phyloP scores from a whole-genome alignment of 1,284 basidiomycete species.

The Abortiporus biennis region DNA sequence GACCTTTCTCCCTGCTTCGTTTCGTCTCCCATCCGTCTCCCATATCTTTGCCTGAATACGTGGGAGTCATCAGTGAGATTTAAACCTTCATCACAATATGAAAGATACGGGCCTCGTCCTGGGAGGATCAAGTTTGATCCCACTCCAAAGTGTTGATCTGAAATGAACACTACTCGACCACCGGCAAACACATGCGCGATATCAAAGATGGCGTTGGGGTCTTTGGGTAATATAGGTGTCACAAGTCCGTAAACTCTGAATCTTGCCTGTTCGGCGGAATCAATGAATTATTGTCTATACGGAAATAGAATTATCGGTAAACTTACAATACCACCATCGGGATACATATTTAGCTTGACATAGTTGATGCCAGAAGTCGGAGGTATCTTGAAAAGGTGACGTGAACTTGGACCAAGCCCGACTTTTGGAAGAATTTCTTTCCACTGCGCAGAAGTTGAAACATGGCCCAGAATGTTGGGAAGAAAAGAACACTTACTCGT shows the following conservation, averaged over 20 bases:
- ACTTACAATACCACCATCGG: constrained; percentile 91
- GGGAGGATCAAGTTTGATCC: constrained; percentile 90
- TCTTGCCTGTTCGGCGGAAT: constrained; percentile 52
- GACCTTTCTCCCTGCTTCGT: constrained; percentile 72
- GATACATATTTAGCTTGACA: constrained; percentile 93
- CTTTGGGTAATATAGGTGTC: constrained; percentile 51
- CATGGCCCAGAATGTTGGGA: background rate
- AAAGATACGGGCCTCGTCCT: constrained; percentile 57
- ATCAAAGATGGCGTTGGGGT: constrained; percentile 58
- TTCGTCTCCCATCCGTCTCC: constrained; percentile 99
- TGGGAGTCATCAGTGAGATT: constrained; percentile 9
- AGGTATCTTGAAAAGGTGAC: constrained; percentile 80
- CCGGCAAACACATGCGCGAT: constrained; percentile 90
- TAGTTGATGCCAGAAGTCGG: constrained; percentile 60
- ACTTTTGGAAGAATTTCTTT: constrained; percentile 71
- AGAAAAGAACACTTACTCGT: background rate
- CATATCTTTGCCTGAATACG: constrained; percentile 69
- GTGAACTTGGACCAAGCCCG: constrained; percentile 73
- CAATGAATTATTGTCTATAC: background rate
- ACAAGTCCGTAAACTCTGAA: constrained; percentile 89
- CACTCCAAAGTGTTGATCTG: constrained; percentile 93
- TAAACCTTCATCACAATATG: constrained; percentile 22
- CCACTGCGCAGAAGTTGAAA: constrained; percentile 65
- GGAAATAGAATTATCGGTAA: background rate
- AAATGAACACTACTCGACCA: constrained; percentile 73